A percentile compares a stretch with the other conserved stretches of the same genome.
Conservation (phyloP, 169 alveolate species). For the Plasmodium blacklocki region DNA sequence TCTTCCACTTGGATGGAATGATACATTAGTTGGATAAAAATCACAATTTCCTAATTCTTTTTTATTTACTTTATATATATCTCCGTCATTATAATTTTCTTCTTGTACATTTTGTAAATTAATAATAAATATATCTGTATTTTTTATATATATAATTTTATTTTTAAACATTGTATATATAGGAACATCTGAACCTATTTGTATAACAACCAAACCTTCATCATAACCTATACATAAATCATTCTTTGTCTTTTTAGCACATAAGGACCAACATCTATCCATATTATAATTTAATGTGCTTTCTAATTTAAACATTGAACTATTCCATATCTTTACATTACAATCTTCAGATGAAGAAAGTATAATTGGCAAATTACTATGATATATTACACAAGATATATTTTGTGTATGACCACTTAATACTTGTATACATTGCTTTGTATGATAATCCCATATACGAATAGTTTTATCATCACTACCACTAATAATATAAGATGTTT, state of each 20-base stretch:
- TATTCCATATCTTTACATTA: slow-evolving; percentile 96
- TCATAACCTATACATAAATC: slow-evolving; percentile 90
- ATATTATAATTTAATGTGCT: slow-evolving; percentile 93
- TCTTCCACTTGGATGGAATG: slow-evolving; percentile 98
- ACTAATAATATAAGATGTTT: slow-evolving; percentile 95
- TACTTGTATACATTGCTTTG: slow-evolving; percentile 97
- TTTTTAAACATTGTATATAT: slow-evolving; percentile 95
- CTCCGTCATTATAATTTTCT: slow-evolving; percentile 73
- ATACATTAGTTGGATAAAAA: slow-evolving; percentile 93
- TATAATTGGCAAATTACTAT: slow-evolving; percentile 95
- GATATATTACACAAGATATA: slow-evolving; percentile 94
- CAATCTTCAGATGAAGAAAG: slow-evolving; percentile 98
- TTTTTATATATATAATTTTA: slow-evolving; percentile 94
- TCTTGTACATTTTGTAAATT: slow-evolving; percentile 87
- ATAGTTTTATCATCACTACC: slow-evolving; percentile 98
- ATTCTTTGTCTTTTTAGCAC: slow-evolving; percentile 84
- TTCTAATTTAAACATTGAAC: slow-evolving; percentile 94
- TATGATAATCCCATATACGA: slow-evolving; percentile 98
- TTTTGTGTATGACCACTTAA: slow-evolving; percentile 95
- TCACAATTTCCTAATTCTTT: slow-evolving; percentile 94
- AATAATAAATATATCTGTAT: slow-evolving; percentile 94
- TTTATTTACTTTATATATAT: slow-evolving; percentile 76
- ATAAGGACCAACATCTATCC: slow-evolving; percentile 96
- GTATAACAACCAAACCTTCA: slow-evolving; percentile 94
- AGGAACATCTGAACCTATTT: slow-evolving; percentile 98